A percentile compares a stretch with the other conserved stretches of the same genome.
phyloP scores from a whole-genome alignment of 2,329 filamentous ascomycete genomes.

The Trichoderma polysporum region DNA sequence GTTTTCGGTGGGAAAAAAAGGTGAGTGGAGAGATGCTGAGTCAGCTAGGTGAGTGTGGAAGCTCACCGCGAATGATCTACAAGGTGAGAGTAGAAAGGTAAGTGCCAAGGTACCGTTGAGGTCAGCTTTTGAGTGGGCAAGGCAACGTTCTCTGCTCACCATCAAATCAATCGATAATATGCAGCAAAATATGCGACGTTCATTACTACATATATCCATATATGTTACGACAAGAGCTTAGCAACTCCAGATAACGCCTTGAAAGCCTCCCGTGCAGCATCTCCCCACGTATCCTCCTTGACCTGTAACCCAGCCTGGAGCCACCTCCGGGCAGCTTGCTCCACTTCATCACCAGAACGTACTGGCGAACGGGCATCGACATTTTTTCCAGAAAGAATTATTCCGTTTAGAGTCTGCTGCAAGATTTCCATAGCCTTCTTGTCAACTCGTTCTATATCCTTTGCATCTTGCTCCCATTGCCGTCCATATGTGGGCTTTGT shows the following conservation, averaged over 20 bases:
- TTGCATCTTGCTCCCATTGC: slow-evolving; percentile 37
- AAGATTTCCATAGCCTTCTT: slow-evolving; percentile 28
- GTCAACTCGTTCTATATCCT: slow-evolving; percentile 32
- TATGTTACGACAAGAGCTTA: slow-evolving; percentile 16
- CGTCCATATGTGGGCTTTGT: slow-evolving; percentile 30
- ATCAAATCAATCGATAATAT: background rate
- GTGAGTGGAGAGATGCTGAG: slow-evolving; percentile 25
- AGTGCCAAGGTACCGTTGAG: background rate
- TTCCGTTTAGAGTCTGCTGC: slow-evolving; percentile 28
- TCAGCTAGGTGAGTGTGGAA: slow-evolving; percentile 25
- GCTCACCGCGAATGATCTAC: background rate
- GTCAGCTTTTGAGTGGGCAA: background rate
- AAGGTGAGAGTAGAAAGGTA: background rate
- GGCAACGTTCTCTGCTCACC: background rate
- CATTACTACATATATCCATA: background rate
- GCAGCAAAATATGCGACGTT: too few relatives aligned
- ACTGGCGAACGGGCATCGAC: slow-evolving; percentile 3
- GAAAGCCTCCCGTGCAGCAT: slow-evolving; percentile 30
- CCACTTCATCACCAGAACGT: slow-evolving; percentile 29
- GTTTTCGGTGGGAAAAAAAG: background rate
- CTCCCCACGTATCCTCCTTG: slow-evolving; percentile 35
- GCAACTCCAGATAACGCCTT: slow-evolving; percentile 28
- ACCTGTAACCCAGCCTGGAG: slow-evolving; percentile 29
- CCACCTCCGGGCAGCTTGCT: slow-evolving; percentile 37
- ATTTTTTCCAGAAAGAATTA: slow-evolving; percentile 26